Percentiles rank a stretch among this genome's conserved stretches.
These are phyloP conservation scores for Dipteronia sinensis DNA, from an alignment of 345 rosid species.

Conservation along the genomic window DNA sequence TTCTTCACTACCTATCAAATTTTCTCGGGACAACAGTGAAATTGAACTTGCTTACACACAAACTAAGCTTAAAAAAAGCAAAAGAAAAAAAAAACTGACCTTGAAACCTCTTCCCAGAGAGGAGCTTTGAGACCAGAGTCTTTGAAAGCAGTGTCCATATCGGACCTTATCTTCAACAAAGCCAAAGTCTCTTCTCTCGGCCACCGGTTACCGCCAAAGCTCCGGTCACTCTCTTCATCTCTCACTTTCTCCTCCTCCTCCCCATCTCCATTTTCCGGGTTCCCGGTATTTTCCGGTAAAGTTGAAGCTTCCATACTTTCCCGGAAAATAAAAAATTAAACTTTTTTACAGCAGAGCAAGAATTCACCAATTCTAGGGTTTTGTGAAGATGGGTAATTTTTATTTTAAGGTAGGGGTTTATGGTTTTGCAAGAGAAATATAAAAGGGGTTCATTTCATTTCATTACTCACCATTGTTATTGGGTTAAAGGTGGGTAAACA, in stretches of 20 bases:
- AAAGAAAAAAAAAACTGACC: conserved; percentile 43
- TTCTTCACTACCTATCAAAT: not conserved
- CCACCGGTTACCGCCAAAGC: conserved; percentile 67
- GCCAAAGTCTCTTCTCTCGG: conserved; percentile 81
- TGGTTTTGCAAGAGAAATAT: not conserved
- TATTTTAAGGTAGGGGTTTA: not conserved
- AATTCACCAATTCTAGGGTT: conserved; percentile 19
- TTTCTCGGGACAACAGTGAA: not conserved
- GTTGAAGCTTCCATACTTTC: conserved; percentile 40
- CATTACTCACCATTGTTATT: not conserved
- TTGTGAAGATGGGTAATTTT: conserved; percentile 20
- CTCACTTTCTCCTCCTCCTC: conserved; percentile 28
- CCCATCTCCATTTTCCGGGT: conserved; percentile 26
- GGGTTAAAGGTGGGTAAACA: conserved; percentile 6
- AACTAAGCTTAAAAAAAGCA: not conserved
- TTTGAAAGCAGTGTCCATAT: conserved; percentile 74
- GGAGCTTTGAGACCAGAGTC: conserved; percentile 75
- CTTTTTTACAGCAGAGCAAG: conserved; percentile 30
- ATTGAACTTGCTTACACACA: too few relatives aligned
- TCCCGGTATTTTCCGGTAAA: conserved; percentile 32
- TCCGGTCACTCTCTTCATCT: conserved; percentile 47
- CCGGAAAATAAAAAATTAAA: not conserved
- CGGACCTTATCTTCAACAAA: conserved; percentile 78
- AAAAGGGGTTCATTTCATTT: not conserved
- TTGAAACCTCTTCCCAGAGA: conserved; percentile 89